Conservation (phyloP, 257 asterid species). For the Ophiorrhiza pumila region DNA sequence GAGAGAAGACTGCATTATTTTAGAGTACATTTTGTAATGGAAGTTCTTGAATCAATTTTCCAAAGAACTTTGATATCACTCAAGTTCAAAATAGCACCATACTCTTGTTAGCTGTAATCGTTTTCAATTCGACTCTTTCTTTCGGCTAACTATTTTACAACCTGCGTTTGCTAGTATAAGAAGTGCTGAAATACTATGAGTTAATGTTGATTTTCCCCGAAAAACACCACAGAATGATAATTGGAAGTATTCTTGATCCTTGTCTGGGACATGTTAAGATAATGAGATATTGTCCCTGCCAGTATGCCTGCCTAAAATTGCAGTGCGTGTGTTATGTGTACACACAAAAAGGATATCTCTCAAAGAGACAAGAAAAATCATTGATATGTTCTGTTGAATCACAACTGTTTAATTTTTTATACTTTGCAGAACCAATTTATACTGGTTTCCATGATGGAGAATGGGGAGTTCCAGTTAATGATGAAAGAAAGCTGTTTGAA, state of each 20-base stretch:
- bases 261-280: not conserved
- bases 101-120: not conserved
- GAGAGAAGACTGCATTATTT: not conserved
- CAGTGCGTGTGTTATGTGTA: not conserved
- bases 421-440: slow-evolving; percentile 59
- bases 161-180: no score
- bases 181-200: not conserved
- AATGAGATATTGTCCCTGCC: not conserved
- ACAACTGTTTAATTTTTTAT: not conserved
- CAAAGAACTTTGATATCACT: not conserved
- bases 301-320: not conserved
- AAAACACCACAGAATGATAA: not conserved
- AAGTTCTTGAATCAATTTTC: not conserved
- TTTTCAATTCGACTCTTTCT: not conserved
- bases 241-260: not conserved
- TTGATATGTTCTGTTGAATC: not conserved
- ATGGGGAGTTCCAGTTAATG: slow-evolving; percentile 81
- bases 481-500: slow-evolving; percentile 69
- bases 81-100: not conserved
- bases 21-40: not conserved
- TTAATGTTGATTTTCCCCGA: not conserved
- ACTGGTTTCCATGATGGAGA: slow-evolving; percentile 73
- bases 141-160: not conserved
- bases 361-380: not conserved
- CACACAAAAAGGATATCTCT: no score